Percentiles rank a stretch among this genome's conserved stretches.
Conservation (phyloP, 2,329 filamentous ascomycete genomes). For the Ascochyta pisi region DNA sequence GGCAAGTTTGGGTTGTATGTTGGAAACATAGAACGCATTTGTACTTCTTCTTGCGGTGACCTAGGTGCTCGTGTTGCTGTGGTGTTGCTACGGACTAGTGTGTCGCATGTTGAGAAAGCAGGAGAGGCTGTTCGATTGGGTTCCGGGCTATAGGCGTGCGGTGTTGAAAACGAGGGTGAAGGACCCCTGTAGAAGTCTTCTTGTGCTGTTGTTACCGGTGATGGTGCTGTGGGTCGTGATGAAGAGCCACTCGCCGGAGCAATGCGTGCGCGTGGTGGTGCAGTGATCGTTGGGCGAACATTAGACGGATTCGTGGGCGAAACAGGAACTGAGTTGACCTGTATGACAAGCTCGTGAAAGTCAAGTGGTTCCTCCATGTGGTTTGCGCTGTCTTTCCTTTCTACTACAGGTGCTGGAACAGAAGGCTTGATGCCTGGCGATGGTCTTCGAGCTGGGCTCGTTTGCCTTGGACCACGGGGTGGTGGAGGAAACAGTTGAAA, state of each 20-base stretch:
- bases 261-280: constrained; percentile 40
- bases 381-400: constrained; percentile 41
- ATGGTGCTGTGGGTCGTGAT: constrained; percentile 28
- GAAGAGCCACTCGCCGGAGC: constrained; percentile 31
- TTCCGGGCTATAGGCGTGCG: constrained; percentile 35
- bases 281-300: constrained; percentile 27
- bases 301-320: constrained; percentile 40
- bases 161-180: constrained; percentile 16
- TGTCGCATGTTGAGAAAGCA: constrained; percentile 45
- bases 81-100: constrained; percentile 49
- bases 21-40: constrained; percentile 77
- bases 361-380: constrained; percentile 40
- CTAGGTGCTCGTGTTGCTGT: constrained; percentile 37
- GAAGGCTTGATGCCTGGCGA: constrained; percentile 35
- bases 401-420: constrained; percentile 38
- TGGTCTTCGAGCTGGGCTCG: constrained; percentile 40
- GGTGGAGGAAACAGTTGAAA: constrained; percentile 51
- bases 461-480: constrained; percentile 42
- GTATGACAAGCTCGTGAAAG: constrained; percentile 50
- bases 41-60: constrained; percentile 46
- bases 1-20: constrained; percentile 73
- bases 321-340: constrained; percentile 48
- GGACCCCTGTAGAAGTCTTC: constrained; percentile 29
- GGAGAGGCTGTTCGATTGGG: constrained; percentile 43
- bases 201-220: constrained; percentile 25